These are phyloP conservation scores for Aureobasidium namibiae DNA, from an alignment of 2,329 filamentous ascomycete species.

Conservation along the genomic window DNA sequence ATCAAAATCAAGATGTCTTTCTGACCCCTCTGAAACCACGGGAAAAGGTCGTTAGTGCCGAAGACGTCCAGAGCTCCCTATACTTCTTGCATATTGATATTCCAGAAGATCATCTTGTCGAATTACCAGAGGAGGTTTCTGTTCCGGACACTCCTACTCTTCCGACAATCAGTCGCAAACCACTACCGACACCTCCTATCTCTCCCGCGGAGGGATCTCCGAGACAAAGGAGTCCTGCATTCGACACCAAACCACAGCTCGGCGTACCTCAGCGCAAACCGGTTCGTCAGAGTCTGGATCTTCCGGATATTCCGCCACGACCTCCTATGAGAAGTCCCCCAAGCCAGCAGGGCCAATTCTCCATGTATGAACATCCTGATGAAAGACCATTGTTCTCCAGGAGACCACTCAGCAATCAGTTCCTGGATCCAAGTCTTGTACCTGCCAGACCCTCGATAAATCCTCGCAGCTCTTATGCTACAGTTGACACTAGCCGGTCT, in stretches of 20 bases:
- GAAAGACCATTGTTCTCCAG: not conserved
- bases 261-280: conserved; percentile 7
- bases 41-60: conserved; percentile 76
- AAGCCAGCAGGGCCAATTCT: not conserved
- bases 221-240: not conserved
- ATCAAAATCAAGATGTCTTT: conserved; percentile 61
- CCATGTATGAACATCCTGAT: not conserved
- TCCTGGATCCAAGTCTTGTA: not conserved
- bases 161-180: conserved; percentile 13
- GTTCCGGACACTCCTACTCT: not conserved
- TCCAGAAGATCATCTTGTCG: conserved; percentile 8
- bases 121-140: not conserved
- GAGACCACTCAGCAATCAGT: not conserved
- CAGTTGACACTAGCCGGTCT: not conserved
- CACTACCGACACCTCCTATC: conserved; percentile 15
- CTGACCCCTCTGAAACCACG: conserved; percentile 85
- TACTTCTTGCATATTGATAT: conserved; percentile 80
- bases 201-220: conserved; percentile 7
- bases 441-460: not conserved
- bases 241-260: conserved; percentile 1
- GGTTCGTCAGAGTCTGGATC: conserved; percentile 5
- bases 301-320: conserved; percentile 9
- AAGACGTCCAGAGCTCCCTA: conserved; percentile 78
- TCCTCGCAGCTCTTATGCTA: not conserved
- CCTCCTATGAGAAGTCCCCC: not conserved